These are phyloP conservation scores for Diaporthe sp. DNA, from an alignment of 2,329 filamentous ascomycete species.

Conservation along the genomic window DNA sequence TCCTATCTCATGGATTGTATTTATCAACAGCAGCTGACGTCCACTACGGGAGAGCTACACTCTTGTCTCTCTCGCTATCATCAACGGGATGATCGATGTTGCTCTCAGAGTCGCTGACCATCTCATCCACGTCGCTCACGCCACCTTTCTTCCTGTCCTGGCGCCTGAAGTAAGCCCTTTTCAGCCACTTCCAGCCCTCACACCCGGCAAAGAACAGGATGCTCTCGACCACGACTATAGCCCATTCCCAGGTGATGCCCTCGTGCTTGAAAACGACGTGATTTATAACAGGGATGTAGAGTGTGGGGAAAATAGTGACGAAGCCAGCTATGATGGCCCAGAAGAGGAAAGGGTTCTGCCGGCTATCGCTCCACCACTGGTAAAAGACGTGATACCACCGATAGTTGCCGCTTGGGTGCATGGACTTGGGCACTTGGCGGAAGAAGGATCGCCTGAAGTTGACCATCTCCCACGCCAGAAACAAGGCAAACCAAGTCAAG, in stretches of 20 bases:
- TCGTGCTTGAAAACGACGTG: background rate
- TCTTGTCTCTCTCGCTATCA: background rate
- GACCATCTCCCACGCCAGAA: constrained; percentile 3
- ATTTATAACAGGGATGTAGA: background rate
- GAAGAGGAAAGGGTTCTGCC: background rate
- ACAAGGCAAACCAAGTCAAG: background rate
- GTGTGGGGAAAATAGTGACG: background rate
- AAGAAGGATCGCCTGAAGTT: background rate
- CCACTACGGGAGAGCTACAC: too few species aligned
- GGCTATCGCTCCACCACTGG: background rate
- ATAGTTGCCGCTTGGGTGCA: background rate
- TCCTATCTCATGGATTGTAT: too few species aligned
- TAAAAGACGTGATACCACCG: background rate
- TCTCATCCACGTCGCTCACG: background rate
- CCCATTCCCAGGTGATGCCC: background rate
- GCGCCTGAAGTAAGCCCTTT: background rate
- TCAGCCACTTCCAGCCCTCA: background rate
- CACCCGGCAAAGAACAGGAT: background rate
- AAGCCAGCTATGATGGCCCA: background rate
- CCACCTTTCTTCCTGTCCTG: background rate
- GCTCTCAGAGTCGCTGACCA: background rate
- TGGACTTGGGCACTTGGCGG: background rate
- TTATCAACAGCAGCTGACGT: too few species aligned
- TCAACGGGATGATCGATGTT: background rate
- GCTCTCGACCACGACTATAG: background rate